Percentiles rank a stretch among this genome's conserved stretches.
These are phyloP conservation scores for Phtheirospermum japonicum DNA, from an alignment of 257 asterid genomes.

Conservation along the genomic window DNA sequence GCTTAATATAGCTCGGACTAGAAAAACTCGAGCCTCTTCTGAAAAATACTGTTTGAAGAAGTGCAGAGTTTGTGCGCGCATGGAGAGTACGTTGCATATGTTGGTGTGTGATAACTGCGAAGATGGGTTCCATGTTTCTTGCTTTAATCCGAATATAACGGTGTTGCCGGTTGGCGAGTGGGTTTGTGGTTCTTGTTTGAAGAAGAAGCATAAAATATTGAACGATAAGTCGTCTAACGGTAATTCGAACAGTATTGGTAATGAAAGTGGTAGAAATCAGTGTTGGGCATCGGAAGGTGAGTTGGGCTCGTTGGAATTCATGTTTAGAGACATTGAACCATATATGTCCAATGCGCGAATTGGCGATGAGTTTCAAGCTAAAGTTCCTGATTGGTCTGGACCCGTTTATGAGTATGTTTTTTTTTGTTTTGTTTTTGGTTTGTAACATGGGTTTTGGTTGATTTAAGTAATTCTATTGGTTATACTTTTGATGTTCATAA, in stretches of 20 bases:
- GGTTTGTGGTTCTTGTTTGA: slow-evolving; percentile 75
- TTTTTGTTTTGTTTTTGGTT: not conserved
- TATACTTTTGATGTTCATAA: slow-evolving; percentile 27
- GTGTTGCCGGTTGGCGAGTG: slow-evolving; percentile 66
- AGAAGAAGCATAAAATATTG: slow-evolving; percentile 56
- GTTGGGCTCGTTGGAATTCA: slow-evolving; percentile 48
- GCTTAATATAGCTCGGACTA: slow-evolving; percentile 37
- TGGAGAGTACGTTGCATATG: slow-evolving; percentile 56
- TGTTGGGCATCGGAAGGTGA: slow-evolving; percentile 38
- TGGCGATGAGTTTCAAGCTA: slow-evolving; percentile 71
- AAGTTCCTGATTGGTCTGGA: slow-evolving; percentile 69
- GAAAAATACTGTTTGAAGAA: slow-evolving; percentile 45
- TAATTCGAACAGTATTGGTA: slow-evolving; percentile 10
- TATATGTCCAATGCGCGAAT: slow-evolving; percentile 61
- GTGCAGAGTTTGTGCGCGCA: slow-evolving; percentile 56
- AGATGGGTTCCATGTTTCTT: slow-evolving; percentile 70
- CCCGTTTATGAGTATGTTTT: slow-evolving; percentile 65
- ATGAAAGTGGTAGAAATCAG: slow-evolving; percentile 34
- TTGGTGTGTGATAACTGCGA: slow-evolving; percentile 76
- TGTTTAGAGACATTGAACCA: slow-evolving; percentile 56
- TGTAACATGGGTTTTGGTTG: not conserved
- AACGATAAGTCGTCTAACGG: slow-evolving; percentile 46
- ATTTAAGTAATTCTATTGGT: slow-evolving; percentile 12
- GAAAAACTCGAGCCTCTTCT: slow-evolving; percentile 32
- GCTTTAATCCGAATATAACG: slow-evolving; percentile 57